Evolutionary conservation across 75 land plant genomes (phyloP).

Genomic region (Pseudotsuga menziesii): DNA sequence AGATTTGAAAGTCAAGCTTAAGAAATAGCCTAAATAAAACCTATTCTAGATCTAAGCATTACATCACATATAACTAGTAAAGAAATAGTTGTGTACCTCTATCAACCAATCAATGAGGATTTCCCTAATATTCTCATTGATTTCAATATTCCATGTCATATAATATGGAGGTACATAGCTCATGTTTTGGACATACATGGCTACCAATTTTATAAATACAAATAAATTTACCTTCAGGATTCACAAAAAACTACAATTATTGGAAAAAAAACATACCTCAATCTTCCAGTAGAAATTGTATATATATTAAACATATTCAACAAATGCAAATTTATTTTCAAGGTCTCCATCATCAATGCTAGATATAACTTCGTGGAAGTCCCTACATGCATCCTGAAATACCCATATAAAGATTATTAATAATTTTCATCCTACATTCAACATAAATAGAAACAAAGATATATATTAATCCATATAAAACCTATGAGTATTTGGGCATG

Average conservation of each 20-base stretch:
- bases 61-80: not conserved
- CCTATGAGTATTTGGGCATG: too few relatives aligned
- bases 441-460: not conserved
- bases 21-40: not conserved
- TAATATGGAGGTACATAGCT: slow-evolving; percentile 52
- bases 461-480: too few relatives aligned
- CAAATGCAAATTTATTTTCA: slow-evolving; percentile 67
- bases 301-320: slow-evolving; percentile 87
- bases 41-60: not conserved
- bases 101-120: slow-evolving; percentile 88
- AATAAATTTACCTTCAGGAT: not conserved
- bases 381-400: slow-evolving; percentile 58
- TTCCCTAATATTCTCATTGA: slow-evolving; percentile 84
- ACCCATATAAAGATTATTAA: not conserved
- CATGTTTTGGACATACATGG: slow-evolving; percentile 21
- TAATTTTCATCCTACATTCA: not conserved
- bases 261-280: slow-evolving; percentile 34
- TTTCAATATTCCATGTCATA: slow-evolving; percentile 62
- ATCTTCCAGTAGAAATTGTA: slow-evolving; percentile 70
- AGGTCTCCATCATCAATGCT: slow-evolving; percentile 73
- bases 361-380: slow-evolving; percentile 23
- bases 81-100: slow-evolving; percentile 28
- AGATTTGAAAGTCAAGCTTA: not conserved
- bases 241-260: not conserved
- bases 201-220: not conserved